Percentiles rank a stretch among this genome's conserved stretches.
These are phyloP conservation scores for Aspergillus amoenus DNA, from an alignment of 2,329 filamentous ascomycete genomes.

Conservation along the genomic window DNA sequence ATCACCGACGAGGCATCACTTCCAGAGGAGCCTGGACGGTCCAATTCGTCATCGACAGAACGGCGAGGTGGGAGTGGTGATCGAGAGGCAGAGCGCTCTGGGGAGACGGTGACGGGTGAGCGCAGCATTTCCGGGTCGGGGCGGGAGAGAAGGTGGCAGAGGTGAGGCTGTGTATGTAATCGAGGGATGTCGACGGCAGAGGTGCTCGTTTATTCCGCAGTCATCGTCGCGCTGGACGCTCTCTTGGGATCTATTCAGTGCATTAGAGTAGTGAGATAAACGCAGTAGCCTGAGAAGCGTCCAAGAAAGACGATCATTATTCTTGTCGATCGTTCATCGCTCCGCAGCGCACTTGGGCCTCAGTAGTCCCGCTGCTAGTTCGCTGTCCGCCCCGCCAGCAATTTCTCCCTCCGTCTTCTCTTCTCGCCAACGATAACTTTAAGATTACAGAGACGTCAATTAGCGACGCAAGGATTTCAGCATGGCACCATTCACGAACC, in stretches of 20 bases:
- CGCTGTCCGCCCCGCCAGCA: conserved; percentile 12
- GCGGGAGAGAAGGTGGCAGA: not conserved
- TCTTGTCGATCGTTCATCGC: conserved; percentile 10
- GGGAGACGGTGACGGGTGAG: conserved; percentile 23
- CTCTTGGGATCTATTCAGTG: not conserved
- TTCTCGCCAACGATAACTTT: too few species aligned
- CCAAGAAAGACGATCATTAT: conserved; percentile 1
- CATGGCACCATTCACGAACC: not conserved
- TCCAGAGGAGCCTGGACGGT: conserved; percentile 44
- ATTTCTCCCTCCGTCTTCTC: not conserved
- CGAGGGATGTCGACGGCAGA: not conserved
- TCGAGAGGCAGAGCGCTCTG: conserved; percentile 23
- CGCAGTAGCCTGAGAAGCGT: conserved; percentile 1
- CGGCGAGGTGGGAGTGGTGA: conserved; percentile 19
- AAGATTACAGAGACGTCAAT: not conserved
- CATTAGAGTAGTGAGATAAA: not conserved
- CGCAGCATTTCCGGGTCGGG: conserved; percentile 18
- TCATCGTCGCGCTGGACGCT: not conserved
- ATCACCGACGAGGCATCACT: conserved; percentile 47
- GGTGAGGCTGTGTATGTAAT: conserved; percentile 13
- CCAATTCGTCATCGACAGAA: conserved; percentile 34
- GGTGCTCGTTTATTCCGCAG: not conserved
- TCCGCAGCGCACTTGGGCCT: conserved; percentile 9
- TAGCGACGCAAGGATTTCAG: not conserved
- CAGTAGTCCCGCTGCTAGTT: conserved; percentile 1